Evolutionary conservation across 2,329 filamentous ascomycete genomes (phyloP).

Genomic region (Hawksworthiomyces lignivorus): DNA sequence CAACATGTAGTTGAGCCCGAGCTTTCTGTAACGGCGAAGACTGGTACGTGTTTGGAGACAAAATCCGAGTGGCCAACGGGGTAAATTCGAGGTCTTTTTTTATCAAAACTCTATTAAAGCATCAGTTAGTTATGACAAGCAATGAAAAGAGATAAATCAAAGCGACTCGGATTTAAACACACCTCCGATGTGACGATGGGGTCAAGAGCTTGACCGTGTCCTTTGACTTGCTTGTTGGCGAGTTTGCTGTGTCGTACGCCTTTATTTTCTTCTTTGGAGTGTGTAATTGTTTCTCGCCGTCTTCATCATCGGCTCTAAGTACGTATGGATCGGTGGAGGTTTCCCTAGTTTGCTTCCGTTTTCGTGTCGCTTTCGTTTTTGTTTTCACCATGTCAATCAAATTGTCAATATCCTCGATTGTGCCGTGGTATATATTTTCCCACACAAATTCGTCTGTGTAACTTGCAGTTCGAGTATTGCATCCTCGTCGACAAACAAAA

Average conservation of each 20-base stretch:
- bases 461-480: conserved; percentile 77
- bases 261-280: conserved; percentile 26
- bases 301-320: conserved; percentile 11
- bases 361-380: conserved; percentile 65
- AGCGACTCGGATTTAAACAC: conserved; percentile 26
- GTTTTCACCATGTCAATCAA: conserved; percentile 61
- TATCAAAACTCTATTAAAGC: conserved; percentile 52
- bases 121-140: not conserved
- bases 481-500: conserved; percentile 83
- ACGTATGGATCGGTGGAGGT: conserved; percentile 25
- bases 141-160: conserved; percentile 17
- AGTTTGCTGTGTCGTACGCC: conserved; percentile 29
- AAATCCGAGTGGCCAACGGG: conserved; percentile 77
- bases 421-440: conserved; percentile 74
- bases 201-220: conserved; percentile 34
- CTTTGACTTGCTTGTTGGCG: conserved; percentile 47
- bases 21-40: conserved; percentile 89
- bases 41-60: conserved; percentile 66
- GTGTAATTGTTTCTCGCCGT: conserved; percentile 24
- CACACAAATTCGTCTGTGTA: conserved; percentile 91
- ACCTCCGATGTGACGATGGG: conserved; percentile 35
- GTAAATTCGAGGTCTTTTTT: conserved; percentile 94
- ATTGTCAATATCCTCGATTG: conserved; percentile 53
- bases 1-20: conserved; percentile 82
- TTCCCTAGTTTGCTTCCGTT: conserved; percentile 24